Base-by-base conservation (phyloP, 2,329 filamentous ascomycete genomes). In the Ceratocystis harringtonii region DNA sequence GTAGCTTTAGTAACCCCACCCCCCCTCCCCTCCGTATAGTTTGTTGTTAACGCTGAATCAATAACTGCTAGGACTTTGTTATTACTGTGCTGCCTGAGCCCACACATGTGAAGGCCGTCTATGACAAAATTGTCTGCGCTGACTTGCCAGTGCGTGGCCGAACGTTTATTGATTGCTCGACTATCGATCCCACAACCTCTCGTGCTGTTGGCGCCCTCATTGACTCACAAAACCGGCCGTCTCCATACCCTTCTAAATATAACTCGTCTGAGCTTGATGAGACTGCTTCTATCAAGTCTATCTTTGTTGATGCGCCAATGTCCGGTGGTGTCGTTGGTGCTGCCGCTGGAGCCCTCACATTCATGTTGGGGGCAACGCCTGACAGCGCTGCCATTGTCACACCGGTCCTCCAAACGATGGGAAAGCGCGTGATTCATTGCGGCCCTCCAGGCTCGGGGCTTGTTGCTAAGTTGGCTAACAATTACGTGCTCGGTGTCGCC, bases 251-350 rank as follows among this genome's bases (percentile, higher is more conserved):
- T 41, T 41, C 36, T 41, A 5, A 15, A 15, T 1, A 10, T 15
- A 41, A 8, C 36, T 41, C 36, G 12, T 12, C 12, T 5, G 36
- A 41, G 15, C 36, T 12, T 41, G 36, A 12, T 2, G 36, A 41
- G 36, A 41, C 36, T 25, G 41, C 10, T 10, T n/a, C 45, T n/a
- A 3, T 19, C 10, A 22, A 43, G 28, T 50, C 61, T 48, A 12
- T 80, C 63, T 96, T 97, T 72, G 86, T 96, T 67, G 94, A 99
- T 73, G 92, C 94, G 2, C 94, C 94, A 57, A 96, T 99, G 87
- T 97, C 92, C 0, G 94, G 94, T 61, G 94, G 94, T 62, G 92
- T 96, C 0, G 90, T 97, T 4, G 94, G 92, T 55, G 94, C 94
- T 10, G 80, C 84, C 5, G 90, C 90, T 12, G 94, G 88, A 43